Conservation (phyloP, 495 filamentous ascomycete genomes). For the Aspergillus sclerotiicarbonarius region DNA sequence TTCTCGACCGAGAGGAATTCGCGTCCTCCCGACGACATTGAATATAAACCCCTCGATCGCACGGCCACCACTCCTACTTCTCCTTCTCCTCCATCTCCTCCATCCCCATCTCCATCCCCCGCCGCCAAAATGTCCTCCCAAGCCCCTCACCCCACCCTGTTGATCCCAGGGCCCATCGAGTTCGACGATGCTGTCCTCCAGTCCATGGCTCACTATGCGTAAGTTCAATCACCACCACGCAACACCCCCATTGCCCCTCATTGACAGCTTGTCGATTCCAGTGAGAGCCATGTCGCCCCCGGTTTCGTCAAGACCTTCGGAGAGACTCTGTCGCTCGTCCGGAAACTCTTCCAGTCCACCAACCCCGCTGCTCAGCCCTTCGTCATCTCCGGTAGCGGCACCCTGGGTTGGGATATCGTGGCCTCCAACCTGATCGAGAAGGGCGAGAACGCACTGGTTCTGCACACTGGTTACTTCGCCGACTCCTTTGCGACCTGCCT, state of each 20-base stretch:
- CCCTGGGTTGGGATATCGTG: conserved; percentile 94
- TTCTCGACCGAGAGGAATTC: conserved; percentile 64
- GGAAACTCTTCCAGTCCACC: conserved; percentile 88
- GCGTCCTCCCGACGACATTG: conserved; percentile 53
- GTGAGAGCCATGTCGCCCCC: conserved; percentile 87
- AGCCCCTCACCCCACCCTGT: conserved; percentile 73
- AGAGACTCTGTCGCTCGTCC: conserved; percentile 81
- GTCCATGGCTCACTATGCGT: conserved; percentile 97
- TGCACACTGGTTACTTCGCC: conserved; percentile 95
- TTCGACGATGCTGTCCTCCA: conserved; percentile 96
- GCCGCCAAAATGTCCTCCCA: conserved; percentile 72
- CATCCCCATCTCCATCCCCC: conserved; percentile 3
- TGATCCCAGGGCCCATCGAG: conserved; percentile 97
- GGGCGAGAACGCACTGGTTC: conserved; percentile 85
- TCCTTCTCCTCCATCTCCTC: conserved; percentile 12
- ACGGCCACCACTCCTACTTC: conserved; percentile 28
- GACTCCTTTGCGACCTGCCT: conserved; percentile 93
- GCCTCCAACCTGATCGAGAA: conserved; percentile 85
- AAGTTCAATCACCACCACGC: conserved; percentile 26
- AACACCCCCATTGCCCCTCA: background rate
- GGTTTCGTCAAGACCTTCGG: conserved; percentile 89
- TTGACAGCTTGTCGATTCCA: conserved; percentile 30
- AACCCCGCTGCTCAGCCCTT: conserved; percentile 83
- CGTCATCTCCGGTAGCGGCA: conserved; percentile 89
- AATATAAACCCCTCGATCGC: conserved; percentile 52